These are phyloP conservation scores for Globisporangium solare DNA, from an alignment of 352 stramenopile species.

Conservation along the genomic window DNA sequence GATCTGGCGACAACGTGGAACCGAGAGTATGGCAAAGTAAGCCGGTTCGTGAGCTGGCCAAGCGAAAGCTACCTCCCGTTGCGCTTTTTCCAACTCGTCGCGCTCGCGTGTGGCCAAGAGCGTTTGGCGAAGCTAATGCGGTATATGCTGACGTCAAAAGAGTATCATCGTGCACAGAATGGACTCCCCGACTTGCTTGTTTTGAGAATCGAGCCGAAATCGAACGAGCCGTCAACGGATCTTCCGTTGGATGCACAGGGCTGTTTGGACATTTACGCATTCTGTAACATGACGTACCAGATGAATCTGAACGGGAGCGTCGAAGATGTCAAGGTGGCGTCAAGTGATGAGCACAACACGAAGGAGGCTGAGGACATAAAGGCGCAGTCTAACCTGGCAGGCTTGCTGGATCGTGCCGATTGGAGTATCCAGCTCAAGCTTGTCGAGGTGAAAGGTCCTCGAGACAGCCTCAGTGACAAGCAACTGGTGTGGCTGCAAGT, in stretches of 20 bases:
- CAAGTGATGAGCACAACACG: not conserved
- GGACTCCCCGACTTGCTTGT: constrained; percentile 68
- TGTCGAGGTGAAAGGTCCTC: constrained; percentile 85
- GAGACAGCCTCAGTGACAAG: constrained; percentile 79
- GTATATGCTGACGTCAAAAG: constrained; percentile 66
- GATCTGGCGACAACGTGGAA: constrained; percentile 32
- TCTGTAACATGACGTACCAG: constrained; percentile 52
- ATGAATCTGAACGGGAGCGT: constrained; percentile 31
- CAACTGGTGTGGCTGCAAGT: constrained; percentile 77
- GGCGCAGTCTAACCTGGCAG: constrained; percentile 15
- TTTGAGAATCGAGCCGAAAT: constrained; percentile 22
- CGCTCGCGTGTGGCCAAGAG: constrained; percentile 38
- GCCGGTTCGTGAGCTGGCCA: constrained; percentile 62
- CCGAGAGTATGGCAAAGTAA: constrained; percentile 44
- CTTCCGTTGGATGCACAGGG: constrained; percentile 26
- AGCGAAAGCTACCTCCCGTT: constrained; percentile 24
- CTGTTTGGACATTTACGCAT: constrained; percentile 39
- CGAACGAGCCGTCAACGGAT: not conserved
- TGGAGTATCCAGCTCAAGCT: constrained; percentile 43
- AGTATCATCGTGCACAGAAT: constrained; percentile 69
- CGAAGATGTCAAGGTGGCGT: not conserved
- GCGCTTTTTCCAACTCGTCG: constrained; percentile 45
- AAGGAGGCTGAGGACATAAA: constrained; percentile 16
- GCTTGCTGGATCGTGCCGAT: constrained; percentile 11
- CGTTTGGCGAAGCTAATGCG: constrained; percentile 38